phyloP scores from a whole-genome alignment of 306 rosid genomes.

The Vicia sativa region DNA sequence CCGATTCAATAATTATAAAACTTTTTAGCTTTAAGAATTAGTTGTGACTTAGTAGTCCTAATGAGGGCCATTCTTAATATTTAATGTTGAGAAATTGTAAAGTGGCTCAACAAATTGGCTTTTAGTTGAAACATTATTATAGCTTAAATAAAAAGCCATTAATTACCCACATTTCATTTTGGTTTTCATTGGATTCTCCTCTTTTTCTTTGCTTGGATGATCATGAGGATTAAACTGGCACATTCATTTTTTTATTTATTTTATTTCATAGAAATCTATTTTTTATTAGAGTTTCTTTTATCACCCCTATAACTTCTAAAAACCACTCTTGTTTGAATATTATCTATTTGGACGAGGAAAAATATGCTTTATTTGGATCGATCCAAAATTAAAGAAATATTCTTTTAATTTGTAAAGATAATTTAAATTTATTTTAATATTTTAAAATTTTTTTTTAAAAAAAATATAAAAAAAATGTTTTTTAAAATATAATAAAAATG shows the following conservation, averaged over 20 bases:
- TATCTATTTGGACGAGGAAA: too few species aligned
- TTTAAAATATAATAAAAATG: too few species aligned
- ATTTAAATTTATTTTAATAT: too few species aligned
- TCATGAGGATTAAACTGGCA: background rate
- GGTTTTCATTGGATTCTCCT: slow-evolving; percentile 28
- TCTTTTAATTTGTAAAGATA: too few species aligned
- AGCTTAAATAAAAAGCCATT: slow-evolving; percentile 16
- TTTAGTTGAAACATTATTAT: slow-evolving; percentile 28
- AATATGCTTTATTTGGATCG: too few species aligned
- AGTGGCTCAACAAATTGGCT: slow-evolving; percentile 60
- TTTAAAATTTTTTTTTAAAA: too few species aligned
- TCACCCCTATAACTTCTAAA: too few species aligned
- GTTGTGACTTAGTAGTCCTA: slow-evolving; percentile 38
- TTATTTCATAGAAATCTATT: background rate
- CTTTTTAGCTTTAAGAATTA: slow-evolving; percentile 12
- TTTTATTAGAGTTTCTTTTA: too few species aligned
- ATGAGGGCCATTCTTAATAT: slow-evolving; percentile 28
- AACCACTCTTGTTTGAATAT: too few species aligned
- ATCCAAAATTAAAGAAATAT: too few species aligned
- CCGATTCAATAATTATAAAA: slow-evolving; percentile 26
- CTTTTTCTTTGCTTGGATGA: slow-evolving; percentile 23
- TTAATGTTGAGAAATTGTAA: slow-evolving; percentile 34
- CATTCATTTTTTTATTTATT: background rate
- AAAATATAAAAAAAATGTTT: too few species aligned
- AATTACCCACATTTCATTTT: background rate